Evolutionary conservation across 2,329 filamentous ascomycete genomes (phyloP), one percentile per base, ranked within the genome.

Genomic region (Phialophora chinensis): DNA sequence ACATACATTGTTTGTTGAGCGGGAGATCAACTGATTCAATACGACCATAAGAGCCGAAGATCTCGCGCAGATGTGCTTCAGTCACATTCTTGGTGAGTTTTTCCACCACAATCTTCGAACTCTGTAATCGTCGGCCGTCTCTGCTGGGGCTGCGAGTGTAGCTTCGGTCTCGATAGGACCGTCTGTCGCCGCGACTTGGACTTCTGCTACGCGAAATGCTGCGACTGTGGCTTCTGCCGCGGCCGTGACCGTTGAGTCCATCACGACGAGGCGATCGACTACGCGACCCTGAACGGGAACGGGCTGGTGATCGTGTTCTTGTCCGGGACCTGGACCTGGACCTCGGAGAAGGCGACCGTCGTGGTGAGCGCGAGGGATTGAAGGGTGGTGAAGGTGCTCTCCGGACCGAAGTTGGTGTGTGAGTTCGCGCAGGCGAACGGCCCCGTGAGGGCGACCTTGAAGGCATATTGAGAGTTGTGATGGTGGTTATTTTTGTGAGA

Each of bases 21-120:
- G 95, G 95, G 72, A 99, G 86, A 74, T 97, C 92, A 25, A 99
- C 83, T 72, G 95, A 92, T 73, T 90, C 87, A 72, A 99, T 96
- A 23, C 86, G 85, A 59, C 95, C 95, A 76, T 95, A 99, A 44
- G 87, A 85, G 57, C 91, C 90, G 76, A 99, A 99, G 67, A 99
- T 97, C 77, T 99, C 95, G 72, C 88, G 86, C 6, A 99, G 82
- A 74, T 99, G 95, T 20, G 87, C 86, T 77, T 94, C 91, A 66
- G 91, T 96, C 73, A 99, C 90, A 75, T 97, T 98, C 78, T 96
- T 97, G 3, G 94, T 96, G 75, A 99, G 84, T 69, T 96, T 93
- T 79, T 99, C 95, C 55, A 99, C 91, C 20, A 99, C 92, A 76
- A 99, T 93, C 91, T 97, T 73, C 11, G 79, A 78, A 66, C 79